Base-by-base conservation (phyloP, 495 filamentous ascomycete genomes). In the Aspergillus taichungensis region DNA sequence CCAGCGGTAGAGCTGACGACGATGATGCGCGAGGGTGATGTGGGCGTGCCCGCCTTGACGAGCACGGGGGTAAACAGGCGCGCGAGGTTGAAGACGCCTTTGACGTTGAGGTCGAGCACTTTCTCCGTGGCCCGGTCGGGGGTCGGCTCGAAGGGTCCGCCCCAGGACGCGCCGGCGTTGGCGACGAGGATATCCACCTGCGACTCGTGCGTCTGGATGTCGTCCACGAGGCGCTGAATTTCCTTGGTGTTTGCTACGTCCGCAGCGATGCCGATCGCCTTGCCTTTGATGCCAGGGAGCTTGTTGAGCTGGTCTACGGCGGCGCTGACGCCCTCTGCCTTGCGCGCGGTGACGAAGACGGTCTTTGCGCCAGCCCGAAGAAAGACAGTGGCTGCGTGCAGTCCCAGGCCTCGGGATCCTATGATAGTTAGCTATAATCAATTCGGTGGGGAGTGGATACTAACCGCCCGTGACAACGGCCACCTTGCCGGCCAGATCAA, bases 81-180 rank as follows among this genome's bases (percentile, higher is more conserved):
- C 30, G 85, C 73, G 36, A 78, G 76, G 54, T 83, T 79, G 61
- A 91, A 91, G 32, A 91, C 86, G 45, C 79, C 78, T 60, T 80
- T 77, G 29, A 88, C 87, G 56, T 91, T 91, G 59, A 91, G 67
- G 66, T 88, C 84, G 79, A 90, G 82, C 40, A 91, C 85, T 67
- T 88, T 89, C 9, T 72, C 74, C 59, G 88, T 87, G 6, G 82
- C 86, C 13, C 52, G 52, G 60, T 88, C 87, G 6, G 84, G 80
- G 60, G 87, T 82, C 31, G 74, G 77, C 54, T 89, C 85, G 59
- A 90, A 85, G 6, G 62, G 51, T 58, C 78, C 84, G 30, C 87
- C 86, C 86, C 87, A 90, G 6, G 82, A 84, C 11, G 85, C 85
- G 18, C 84, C 85, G 4, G 85, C 85, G 60, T 88, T 89, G 33